Evolutionary conservation across 2,329 filamentous ascomycete genomes (phyloP).

Genomic region (Aspergillus tubingensis): DNA sequence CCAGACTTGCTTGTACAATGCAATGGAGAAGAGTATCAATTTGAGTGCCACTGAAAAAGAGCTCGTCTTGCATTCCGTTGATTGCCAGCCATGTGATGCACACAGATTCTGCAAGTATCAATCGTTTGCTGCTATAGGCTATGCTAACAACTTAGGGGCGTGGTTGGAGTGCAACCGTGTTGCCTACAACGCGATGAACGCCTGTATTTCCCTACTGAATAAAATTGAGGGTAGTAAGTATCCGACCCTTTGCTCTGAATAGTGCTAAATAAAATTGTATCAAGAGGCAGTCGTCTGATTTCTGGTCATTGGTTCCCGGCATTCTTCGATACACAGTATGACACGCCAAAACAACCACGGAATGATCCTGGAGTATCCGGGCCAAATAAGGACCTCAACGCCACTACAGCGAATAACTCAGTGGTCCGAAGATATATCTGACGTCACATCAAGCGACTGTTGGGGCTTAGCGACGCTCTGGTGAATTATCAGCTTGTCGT

Average conservation of each 20-base stretch:
- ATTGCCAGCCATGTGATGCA: conserved; percentile 24
- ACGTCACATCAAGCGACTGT: neutral
- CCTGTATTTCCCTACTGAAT: conserved; percentile 19
- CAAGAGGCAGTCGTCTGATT: too few relatives aligned
- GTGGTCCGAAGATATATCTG: neutral
- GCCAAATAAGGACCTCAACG: neutral
- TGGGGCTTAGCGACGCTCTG: neutral
- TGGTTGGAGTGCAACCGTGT: conserved; percentile 23
- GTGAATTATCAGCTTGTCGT: neutral
- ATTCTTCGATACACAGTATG: neutral
- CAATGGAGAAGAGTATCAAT: conserved; percentile 22
- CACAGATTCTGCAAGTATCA: conserved; percentile 28
- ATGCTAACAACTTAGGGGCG: conserved; percentile 21
- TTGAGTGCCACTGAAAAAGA: conserved; percentile 24
- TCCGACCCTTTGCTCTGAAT: neutral
- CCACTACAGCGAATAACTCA: neutral
- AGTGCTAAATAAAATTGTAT: neutral
- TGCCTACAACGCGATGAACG: conserved; percentile 27
- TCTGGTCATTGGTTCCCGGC: too few relatives aligned
- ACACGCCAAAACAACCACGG: neutral
- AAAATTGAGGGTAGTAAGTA: conserved; percentile 12
- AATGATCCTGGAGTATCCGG: neutral
- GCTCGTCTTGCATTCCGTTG: conserved; percentile 19
- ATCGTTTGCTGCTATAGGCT: neutral
- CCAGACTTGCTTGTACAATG: conserved; percentile 26